Conservation (phyloP, 768 basidiomycete genomes). For the Mrakia gelida region DNA sequence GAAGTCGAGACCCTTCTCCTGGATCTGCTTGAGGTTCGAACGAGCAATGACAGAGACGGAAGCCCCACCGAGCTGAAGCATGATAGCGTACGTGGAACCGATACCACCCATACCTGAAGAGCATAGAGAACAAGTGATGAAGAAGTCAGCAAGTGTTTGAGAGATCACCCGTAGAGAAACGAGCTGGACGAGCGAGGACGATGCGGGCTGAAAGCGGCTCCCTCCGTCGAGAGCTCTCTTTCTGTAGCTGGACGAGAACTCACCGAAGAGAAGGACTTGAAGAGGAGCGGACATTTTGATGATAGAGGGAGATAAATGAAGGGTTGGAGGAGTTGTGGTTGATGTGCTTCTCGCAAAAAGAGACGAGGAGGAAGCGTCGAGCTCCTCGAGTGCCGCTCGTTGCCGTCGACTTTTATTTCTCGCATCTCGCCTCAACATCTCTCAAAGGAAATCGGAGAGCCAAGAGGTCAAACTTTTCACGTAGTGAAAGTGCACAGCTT, state of each 20-base stretch:
- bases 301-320: background rate
- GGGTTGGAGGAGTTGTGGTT: too few relatives aligned
- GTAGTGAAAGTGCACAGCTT: too few relatives aligned
- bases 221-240: background rate
- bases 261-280: conserved; percentile 20
- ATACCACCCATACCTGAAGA: conserved; percentile 30
- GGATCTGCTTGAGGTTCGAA: conserved; percentile 24
- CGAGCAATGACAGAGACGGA: conserved; percentile 25
- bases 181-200: background rate
- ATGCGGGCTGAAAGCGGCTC: background rate
- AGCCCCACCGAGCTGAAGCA: conserved; percentile 9
- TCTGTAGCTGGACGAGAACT: background rate
- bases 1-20: conserved; percentile 22
- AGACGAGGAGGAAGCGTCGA: too few relatives aligned
- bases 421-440: too few relatives aligned
- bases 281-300: background rate
- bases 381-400: too few relatives aligned
- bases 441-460: too few relatives aligned
- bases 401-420: too few relatives aligned
- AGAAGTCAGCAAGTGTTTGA: background rate
- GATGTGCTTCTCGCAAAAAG: too few relatives aligned
- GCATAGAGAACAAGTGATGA: background rate
- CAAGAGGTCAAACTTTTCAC: too few relatives aligned
- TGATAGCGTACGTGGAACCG: conserved; percentile 26
- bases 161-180: background rate